phyloP scores from a whole-genome alignment of 2,329 filamentous ascomycete species.

The Trichoderma arundinaceum region DNA sequence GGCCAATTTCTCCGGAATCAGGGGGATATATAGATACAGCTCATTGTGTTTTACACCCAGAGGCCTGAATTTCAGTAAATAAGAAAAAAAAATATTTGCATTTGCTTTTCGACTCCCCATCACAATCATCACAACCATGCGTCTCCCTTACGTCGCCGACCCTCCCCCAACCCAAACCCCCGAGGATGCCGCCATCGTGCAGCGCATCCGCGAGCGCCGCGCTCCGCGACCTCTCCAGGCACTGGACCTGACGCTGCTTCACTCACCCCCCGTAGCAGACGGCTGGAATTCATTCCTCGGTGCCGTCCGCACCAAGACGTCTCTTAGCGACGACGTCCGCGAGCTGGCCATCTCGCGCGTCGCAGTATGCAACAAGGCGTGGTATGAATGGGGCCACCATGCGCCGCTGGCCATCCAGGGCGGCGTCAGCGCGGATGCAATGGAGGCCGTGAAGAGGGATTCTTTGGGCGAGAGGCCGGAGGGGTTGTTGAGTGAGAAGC shows the following conservation, averaged over 20 bases:
- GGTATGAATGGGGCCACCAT: slow-evolving; percentile 86
- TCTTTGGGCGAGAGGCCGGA: slow-evolving; percentile 41
- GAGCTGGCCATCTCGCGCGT: slow-evolving; percentile 84
- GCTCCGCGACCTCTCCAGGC: slow-evolving; percentile 72
- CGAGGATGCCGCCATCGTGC: slow-evolving; percentile 63
- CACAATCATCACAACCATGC: slow-evolving; percentile 54
- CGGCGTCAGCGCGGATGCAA: slow-evolving; percentile 59
- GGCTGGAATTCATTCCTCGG: slow-evolving; percentile 76
- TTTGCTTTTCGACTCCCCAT: background rate
- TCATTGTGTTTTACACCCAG: background rate
- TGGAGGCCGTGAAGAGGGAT: slow-evolving; percentile 52
- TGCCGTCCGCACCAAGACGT: slow-evolving; percentile 62
- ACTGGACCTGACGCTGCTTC: slow-evolving; percentile 77
- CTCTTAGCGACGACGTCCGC: slow-evolving; percentile 61
- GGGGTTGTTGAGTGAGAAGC: slow-evolving; percentile 61
- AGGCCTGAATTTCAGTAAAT: no score
- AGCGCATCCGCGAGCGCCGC: slow-evolving; percentile 69
- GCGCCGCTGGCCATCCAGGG: slow-evolving; percentile 68
- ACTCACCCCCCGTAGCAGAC: slow-evolving; percentile 75
- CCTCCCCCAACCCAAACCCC: slow-evolving; percentile 52
- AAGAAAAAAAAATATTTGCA: background rate
- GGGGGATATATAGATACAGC: background rate
- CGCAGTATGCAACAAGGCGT: slow-evolving; percentile 78
- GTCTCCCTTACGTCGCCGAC: slow-evolving; percentile 67
- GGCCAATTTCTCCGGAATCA: background rate